Conservation (phyloP, 75 land plant species). For the Ceratopteris richardii region DNA sequence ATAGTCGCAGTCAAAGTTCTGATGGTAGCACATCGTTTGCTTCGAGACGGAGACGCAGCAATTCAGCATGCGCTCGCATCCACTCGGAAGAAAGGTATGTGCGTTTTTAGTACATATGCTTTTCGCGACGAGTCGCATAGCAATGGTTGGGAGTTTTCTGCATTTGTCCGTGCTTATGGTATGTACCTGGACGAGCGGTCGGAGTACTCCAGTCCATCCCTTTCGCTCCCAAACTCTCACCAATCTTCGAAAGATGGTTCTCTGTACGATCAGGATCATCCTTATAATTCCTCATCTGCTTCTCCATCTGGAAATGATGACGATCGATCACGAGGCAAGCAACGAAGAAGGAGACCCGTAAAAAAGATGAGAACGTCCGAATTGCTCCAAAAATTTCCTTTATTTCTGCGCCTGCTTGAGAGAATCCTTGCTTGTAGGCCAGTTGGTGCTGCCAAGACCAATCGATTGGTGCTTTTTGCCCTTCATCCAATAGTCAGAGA, state of each 20-base stretch:
- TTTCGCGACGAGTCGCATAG: constrained; percentile 62
- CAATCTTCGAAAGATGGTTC: constrained; percentile 2
- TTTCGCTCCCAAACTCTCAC: constrained; percentile 3
- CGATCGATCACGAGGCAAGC: constrained; percentile 4
- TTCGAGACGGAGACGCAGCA: constrained; percentile 68
- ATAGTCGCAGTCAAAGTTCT: constrained; percentile 78
- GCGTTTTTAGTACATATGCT: constrained; percentile 61
- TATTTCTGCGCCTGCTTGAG: constrained; percentile 60
- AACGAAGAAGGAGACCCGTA: background rate
- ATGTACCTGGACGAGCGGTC: constrained; percentile 74
- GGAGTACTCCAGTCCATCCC: constrained; percentile 38
- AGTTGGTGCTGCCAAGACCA: constrained; percentile 65
- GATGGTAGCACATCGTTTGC: constrained; percentile 69
- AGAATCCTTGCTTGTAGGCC: constrained; percentile 82
- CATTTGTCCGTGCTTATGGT: constrained; percentile 81
- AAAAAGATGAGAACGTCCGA: constrained; percentile 36
- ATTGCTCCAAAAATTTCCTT: constrained; percentile 48
- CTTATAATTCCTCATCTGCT: background rate
- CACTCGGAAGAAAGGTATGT: constrained; percentile 58
- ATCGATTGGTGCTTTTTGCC: constrained; percentile 60
- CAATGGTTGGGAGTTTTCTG: constrained; percentile 79
- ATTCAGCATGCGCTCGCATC: constrained; percentile 76
- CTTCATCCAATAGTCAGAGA: constrained; percentile 53
- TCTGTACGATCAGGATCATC: constrained; percentile 6
- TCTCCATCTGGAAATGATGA: background rate